Conservation (phyloP, 2,329 filamentous ascomycete species). For the Botrytis cinerea region DNA sequence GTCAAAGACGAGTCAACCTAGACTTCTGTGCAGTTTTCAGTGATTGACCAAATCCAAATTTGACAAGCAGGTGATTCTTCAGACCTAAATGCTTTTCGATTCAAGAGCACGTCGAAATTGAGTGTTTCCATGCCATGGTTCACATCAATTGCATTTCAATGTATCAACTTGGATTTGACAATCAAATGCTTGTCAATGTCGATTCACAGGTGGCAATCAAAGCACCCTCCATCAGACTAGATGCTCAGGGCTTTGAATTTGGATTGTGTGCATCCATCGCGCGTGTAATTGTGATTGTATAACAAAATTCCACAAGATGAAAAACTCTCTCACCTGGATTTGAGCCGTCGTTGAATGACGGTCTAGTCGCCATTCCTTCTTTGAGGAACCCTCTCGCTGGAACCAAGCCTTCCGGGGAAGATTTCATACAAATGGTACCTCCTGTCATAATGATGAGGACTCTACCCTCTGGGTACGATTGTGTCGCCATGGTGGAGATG, state of each 20-base stretch:
- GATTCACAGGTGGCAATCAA: not conserved
- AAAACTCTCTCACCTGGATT: slow-evolving; percentile 45
- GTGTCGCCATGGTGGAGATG: slow-evolving; percentile 19
- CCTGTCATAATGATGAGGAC: slow-evolving; percentile 69
- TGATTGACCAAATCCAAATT: not conserved
- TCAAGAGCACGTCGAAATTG: not conserved
- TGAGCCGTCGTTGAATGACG: slow-evolving; percentile 69
- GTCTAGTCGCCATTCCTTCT: slow-evolving; percentile 62
- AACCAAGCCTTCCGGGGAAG: slow-evolving; percentile 64
- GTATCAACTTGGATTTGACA: not conserved
- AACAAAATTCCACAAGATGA: not conserved
- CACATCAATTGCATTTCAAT: not conserved
- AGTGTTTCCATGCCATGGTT: not conserved
- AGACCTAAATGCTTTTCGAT: not conserved
- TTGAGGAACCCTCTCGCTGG: slow-evolving; percentile 63
- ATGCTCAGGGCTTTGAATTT: not conserved
- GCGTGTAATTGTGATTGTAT: not conserved
- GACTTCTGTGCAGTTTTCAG: not conserved
- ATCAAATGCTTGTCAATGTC: not conserved
- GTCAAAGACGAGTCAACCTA: not conserved
- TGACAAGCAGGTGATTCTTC: not conserved
- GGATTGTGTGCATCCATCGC: not conserved
- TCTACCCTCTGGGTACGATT: slow-evolving; percentile 54
- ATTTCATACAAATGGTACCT: slow-evolving; percentile 70
- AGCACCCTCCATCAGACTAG: not conserved